Percentiles rank a stretch among this genome's conserved stretches.
phyloP scores from a whole-genome alignment of 495 filamentous ascomycete species.

The Penicilliopsis zonata region DNA sequence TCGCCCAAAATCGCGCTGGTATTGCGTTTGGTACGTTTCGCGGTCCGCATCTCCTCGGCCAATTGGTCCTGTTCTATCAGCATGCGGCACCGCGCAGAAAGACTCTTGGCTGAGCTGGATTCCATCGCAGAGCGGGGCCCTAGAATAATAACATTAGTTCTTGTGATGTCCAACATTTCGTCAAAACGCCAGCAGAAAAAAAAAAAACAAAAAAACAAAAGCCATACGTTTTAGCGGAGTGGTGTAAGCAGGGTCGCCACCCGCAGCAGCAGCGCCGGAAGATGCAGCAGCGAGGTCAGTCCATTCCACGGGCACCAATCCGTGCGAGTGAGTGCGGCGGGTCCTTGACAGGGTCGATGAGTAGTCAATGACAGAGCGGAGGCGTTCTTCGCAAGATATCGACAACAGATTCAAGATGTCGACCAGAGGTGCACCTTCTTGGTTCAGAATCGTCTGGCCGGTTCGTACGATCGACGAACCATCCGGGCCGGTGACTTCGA shows the following conservation, averaged over 20 bases:
- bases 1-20: slow-evolving; percentile 31
- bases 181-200: no score
- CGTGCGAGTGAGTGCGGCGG: slow-evolving; percentile 60
- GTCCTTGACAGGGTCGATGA: slow-evolving; percentile 49
- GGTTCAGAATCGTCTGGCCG: slow-evolving; percentile 51
- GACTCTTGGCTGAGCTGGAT: slow-evolving; percentile 8
- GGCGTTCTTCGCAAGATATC: slow-evolving; percentile 58
- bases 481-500: slow-evolving; percentile 43
- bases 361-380: slow-evolving; percentile 60
- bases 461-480: slow-evolving; percentile 42
- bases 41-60: slow-evolving; percentile 39
- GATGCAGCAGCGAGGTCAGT: slow-evolving; percentile 50
- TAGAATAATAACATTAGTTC: no score
- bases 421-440: slow-evolving; percentile 50
- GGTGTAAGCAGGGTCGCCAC: slow-evolving; percentile 26
- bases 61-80: slow-evolving; percentile 22
- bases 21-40: slow-evolving; percentile 36
- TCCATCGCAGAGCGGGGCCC: slow-evolving; percentile 20
- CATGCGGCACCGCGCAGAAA: slow-evolving; percentile 22
- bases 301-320: slow-evolving; percentile 58
- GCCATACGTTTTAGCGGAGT: slow-evolving; percentile 53
- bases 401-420: slow-evolving; percentile 69
- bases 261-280: slow-evolving; percentile 17
- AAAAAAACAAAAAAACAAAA: no score
- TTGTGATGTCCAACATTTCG: no score